Evolutionary conservation across 2,329 filamentous ascomycete genomes (phyloP).

Genomic region (Monilinia polystroma): DNA sequence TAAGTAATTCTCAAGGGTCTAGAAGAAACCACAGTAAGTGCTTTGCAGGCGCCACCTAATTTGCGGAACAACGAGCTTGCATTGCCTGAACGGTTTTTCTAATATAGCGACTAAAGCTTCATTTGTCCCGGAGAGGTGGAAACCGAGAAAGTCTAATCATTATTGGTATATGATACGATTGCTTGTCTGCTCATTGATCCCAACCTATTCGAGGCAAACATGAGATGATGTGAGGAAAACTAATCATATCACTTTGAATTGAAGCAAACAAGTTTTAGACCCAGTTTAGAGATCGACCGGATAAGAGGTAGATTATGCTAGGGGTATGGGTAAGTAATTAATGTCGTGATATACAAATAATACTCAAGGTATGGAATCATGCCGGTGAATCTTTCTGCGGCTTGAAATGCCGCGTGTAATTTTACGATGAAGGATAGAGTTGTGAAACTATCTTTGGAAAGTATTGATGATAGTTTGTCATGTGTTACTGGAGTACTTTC

Average conservation of each 20-base stretch:
- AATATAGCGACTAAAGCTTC: slow-evolving; percentile 10
- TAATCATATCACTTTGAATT: not conserved
- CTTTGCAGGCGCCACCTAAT: slow-evolving; percentile 19
- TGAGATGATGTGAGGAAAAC: not conserved
- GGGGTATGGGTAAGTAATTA: not conserved
- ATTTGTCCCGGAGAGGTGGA: not conserved
- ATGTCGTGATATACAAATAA: slow-evolving; percentile 11
- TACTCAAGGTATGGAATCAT: slow-evolving; percentile 15
- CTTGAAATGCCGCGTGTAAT: not conserved
- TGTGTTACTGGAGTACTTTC: not conserved
- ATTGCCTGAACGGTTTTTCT: slow-evolving; percentile 11
- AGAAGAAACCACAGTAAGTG: not conserved
- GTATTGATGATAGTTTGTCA: not conserved
- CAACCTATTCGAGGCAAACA: not conserved
- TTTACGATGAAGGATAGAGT: not conserved
- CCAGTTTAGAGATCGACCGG: not conserved
- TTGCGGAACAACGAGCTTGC: slow-evolving; percentile 8
- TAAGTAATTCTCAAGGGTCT: not conserved
- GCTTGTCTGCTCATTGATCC: not conserved
- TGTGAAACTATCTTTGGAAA: not conserved
- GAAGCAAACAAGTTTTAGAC: not conserved
- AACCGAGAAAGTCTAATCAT: not conserved
- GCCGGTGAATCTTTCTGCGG: slow-evolving; percentile 11
- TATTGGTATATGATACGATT: slow-evolving; percentile 5
- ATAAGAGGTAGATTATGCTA: not conserved